These are phyloP conservation scores for Serendipita sp. DNA, from an alignment of 768 basidiomycete genomes.

Conservation along the genomic window DNA sequence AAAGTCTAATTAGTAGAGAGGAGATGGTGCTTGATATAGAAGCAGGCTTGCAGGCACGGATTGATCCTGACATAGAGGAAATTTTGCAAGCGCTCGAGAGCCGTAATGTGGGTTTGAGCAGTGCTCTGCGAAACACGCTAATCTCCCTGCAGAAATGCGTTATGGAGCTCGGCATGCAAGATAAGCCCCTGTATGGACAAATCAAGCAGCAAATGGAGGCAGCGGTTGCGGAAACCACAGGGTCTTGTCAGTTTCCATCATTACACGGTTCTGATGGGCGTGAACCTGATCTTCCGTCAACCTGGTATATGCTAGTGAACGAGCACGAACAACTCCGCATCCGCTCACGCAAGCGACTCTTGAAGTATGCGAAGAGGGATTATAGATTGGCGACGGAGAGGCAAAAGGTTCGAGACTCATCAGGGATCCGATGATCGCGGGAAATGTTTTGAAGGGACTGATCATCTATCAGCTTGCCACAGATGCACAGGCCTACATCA, in stretches of 20 bases:
- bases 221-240: not conserved
- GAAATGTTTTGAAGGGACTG: not conserved
- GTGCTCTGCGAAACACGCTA: not conserved
- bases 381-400: not conserved
- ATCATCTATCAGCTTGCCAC: not conserved
- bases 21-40: no score
- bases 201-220: not conserved
- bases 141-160: not conserved
- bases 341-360: not conserved
- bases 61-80: not conserved
- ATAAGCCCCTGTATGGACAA: not conserved
- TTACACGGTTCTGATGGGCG: not conserved
- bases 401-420: not conserved
- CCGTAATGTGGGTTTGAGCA: not conserved
- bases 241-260: not conserved
- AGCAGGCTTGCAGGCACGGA: no score
- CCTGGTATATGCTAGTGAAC: not conserved
- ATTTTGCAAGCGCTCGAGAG: not conserved
- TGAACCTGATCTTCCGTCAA: not conserved
- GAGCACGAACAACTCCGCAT: not conserved
- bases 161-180: not conserved
- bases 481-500: conserved; percentile 4
- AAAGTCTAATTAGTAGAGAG: no score
- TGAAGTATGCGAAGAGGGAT: not conserved
- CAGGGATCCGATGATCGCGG: not conserved